Evolutionary conservation across 192 early-diverging fungal genomes (phyloP), one percentile per base, ranked within the genome.

Genomic region (Backusella mclennaniae): DNA sequence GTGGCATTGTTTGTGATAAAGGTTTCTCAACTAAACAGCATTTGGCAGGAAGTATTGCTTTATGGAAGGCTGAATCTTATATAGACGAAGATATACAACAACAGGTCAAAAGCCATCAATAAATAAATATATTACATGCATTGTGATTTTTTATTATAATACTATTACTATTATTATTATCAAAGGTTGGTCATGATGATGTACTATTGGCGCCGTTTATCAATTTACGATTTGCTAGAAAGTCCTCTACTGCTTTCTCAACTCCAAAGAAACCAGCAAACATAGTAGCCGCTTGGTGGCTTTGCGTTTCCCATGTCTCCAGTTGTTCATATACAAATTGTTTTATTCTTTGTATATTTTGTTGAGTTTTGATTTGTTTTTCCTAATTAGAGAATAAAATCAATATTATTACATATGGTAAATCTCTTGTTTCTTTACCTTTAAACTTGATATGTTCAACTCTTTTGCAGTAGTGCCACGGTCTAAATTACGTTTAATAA

Each of bases 391-490:
- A 17, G 17, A 44, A 44, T 15, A 21, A 3, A 36, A 76, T 84
- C 88, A 21, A 53, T 53, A 53, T 19, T 33, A 33, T 33, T 33
- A 6, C 23, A 53, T 3, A 12, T 11, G 38, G 11, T 0, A 39
- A 0, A 12, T 39, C 9, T 11, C 21, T 53, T 19, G 17, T 53
- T 53, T 53, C 21, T 11, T 59, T 59, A 59, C 56, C 82, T 91
- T 92, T 73, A 94, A 84, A 77, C 90, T 93, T 6, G 87, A 87
- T 73, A 94, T 89, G 68, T 91, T 91, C 23, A 94, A 85, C 17
- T 94, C 91, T 83, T 90, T 92, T 66, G 89, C 87, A 31, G 87
- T 88, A 46, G 92, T 85, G 4, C 93, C 93, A 52, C 93, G 89
- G 80, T 93, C 91, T 7, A 94, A 84, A 79, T 94, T 94, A 46